Base-by-base conservation (phyloP, 352 stramenopile species). In the Pythium pyrilobum region DNA sequence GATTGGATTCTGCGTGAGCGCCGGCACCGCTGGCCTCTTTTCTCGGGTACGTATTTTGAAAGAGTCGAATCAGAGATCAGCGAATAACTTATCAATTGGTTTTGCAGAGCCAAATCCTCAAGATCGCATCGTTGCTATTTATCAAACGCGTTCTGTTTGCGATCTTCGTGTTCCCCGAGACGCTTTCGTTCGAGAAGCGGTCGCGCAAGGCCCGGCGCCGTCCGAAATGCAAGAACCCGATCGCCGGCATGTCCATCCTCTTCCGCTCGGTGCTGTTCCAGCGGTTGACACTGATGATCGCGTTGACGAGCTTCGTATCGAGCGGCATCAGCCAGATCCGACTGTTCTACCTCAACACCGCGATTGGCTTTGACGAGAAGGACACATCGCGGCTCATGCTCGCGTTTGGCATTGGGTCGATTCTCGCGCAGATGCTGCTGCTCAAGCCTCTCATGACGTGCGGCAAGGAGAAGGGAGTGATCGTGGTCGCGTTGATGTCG, bases 271-370 rank as follows among this genome's bases (percentile, higher is more conserved):
- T 69, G 49, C 64, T 89, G 15, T 92, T 89, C 51, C 66, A 82
- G 31, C 64, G 73, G 10, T 57, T 92, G 21, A 89, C 77, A 3
- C 61, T 52, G 24, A 59, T 92, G 53, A 87, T 92, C 38, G 78
- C 74, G 16, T 50, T 89, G 41, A 89, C 77, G 28, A 81, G 46
- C 18, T 92, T 92, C 41, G 77, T 84, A 20, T 56, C 64, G 37
- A 77, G 72, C 20, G 78, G 77, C 8, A 56, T 85, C 38, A 74
- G 60, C 29, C 76, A 87, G 40, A 87, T 87, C 33, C 75, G 74
- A 21, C 63, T 75, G 20, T 92, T 87, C 57, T 89, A 81, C 56
- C 65, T 92, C 15, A 92, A 92, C 74, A 89, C 72, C 25, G 66
- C 80, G 2, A 62, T 89, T 18, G 76, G 74, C 1, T 89, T 89